Evolutionary conservation across 2,329 filamentous ascomycete species (phyloP).

Genomic region (Botryotinia convoluta): DNA sequence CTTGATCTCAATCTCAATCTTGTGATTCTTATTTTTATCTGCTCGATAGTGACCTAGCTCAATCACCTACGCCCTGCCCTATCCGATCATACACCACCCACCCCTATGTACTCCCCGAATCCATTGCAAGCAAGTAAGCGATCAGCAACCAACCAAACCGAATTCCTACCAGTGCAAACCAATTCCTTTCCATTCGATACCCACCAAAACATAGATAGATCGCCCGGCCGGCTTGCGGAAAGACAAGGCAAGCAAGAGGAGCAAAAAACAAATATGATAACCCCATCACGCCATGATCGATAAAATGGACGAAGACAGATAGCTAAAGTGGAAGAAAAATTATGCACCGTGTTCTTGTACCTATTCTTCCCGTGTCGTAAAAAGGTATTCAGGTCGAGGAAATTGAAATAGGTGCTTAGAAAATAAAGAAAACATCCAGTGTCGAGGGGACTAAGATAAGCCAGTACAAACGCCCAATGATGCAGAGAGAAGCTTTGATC

Average conservation of each 20-base stretch:
- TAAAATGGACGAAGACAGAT: neutral
- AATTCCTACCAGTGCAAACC: slow-evolving; percentile 6
- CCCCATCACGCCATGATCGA: slow-evolving; percentile 5
- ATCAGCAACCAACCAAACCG: neutral
- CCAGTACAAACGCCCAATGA: slow-evolving; percentile 6
- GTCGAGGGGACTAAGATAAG: neutral
- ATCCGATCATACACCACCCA: neutral
- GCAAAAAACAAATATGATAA: slow-evolving; percentile 9
- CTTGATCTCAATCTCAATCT: neutral
- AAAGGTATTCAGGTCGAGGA: neutral
- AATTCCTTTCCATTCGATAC: slow-evolving; percentile 2
- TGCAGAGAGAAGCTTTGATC: neutral
- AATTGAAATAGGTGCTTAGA: neutral
- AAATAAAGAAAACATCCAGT: neutral
- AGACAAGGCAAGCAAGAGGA: slow-evolving; percentile 3
- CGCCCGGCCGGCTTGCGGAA: neutral
- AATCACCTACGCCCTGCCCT: neutral
- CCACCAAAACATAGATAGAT: slow-evolving; percentile 8
- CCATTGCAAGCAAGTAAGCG: neutral
- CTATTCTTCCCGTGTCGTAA: neutral
- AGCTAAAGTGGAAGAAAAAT: neutral
- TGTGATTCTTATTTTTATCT: neutral
- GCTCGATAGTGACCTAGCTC: neutral
- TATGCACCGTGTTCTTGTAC: neutral
- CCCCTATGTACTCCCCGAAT: slow-evolving; percentile 7